These are phyloP conservation scores for Xenoacremonium recifei DNA, from an alignment of 2,329 filamentous ascomycete species.

Conservation along the genomic window DNA sequence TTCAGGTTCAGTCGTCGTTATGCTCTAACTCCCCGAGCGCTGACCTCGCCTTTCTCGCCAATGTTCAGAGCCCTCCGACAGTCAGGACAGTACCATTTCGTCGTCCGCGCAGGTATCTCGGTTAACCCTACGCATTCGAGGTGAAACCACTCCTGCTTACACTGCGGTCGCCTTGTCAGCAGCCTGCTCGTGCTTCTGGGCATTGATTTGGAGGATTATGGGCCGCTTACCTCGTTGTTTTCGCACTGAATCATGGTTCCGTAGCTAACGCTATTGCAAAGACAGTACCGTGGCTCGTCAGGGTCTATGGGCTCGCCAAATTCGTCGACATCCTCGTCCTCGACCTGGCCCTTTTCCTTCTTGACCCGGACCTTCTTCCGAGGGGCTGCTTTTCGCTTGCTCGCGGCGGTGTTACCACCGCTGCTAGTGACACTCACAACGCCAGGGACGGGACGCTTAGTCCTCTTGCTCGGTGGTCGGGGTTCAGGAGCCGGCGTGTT, in stretches of 20 bases:
- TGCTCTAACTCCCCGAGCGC: constrained; percentile 50
- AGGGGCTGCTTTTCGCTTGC: constrained; percentile 68
- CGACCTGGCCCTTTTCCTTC: constrained; percentile 46
- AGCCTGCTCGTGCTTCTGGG: constrained; percentile 6
- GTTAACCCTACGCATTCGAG: constrained; percentile 71
- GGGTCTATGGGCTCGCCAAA: constrained; percentile 71
- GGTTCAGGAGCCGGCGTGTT: constrained; percentile 56
- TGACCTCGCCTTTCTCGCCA: constrained; percentile 63
- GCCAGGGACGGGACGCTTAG: constrained; percentile 70
- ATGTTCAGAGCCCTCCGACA: constrained; percentile 64
- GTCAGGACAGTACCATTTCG: constrained; percentile 83
- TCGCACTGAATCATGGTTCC: constrained; percentile 84
- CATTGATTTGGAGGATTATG: constrained; percentile 6
- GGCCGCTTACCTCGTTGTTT: constrained; percentile 69
- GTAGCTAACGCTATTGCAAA: constrained; percentile 77
- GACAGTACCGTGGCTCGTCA: constrained; percentile 73
- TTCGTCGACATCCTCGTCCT: constrained; percentile 62
- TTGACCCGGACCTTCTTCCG: constrained; percentile 59
- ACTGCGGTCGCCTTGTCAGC: constrained; percentile 48
- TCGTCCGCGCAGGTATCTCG: constrained; percentile 66
- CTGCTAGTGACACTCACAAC: constrained; percentile 63
- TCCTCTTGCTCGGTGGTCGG: constrained; percentile 52
- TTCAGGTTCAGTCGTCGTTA: no score
- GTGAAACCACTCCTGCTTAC: constrained; percentile 84
- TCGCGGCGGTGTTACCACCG: constrained; percentile 65